Evolutionary conservation across 306 rosid species (phyloP), one percentile per base, ranked within the genome.

Genomic region (Abrus pulchellus): DNA sequence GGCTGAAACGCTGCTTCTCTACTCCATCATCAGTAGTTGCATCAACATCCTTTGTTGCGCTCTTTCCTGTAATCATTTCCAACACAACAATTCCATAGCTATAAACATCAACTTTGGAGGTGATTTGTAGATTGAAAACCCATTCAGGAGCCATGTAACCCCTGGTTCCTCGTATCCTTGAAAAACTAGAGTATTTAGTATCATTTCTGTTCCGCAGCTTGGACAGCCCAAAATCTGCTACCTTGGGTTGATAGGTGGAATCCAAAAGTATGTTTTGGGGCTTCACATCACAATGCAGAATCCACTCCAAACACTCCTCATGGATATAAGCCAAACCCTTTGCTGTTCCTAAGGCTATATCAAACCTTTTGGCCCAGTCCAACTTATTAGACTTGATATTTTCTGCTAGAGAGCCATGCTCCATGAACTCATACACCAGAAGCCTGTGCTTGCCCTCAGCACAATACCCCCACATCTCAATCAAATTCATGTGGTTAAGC

Each of bases 131-230:
- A 41, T 88, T 90, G 2, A 70, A 84, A 14, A 92, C 63, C 97
- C 92, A 90, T 77, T 92, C 97, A 0, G 92, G 92, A 8, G 97
- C 94, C 85, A 92, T 90, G 53, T 90, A 90, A 0, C 97, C 94
- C 80, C 92, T 83, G 3, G 93, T 91, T 36, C 96, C 93, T 45
- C 94, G 52, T 43, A 85, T 87, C 54, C 75, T 80, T 0, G 92
- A 90, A 54, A 89, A 84, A 28, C 60, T 73, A 5, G 83, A 73
- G 48, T 68, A 62, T 9, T 40, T 30, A 4, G 55, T 53, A 34
- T 83, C 87, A 11, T 66, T 86, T 74, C 92, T 86, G 13, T 84
- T 86, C 1, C 81, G 62, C 2, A 87, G 28, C 62, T 91, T 89
- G 2, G 93, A 91, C 34, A 91, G 11, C 6, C 88, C 96, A 53